Evolutionary conservation across 495 filamentous ascomycete species (phyloP).

Genomic region (Lentithecium fluviatile): DNA sequence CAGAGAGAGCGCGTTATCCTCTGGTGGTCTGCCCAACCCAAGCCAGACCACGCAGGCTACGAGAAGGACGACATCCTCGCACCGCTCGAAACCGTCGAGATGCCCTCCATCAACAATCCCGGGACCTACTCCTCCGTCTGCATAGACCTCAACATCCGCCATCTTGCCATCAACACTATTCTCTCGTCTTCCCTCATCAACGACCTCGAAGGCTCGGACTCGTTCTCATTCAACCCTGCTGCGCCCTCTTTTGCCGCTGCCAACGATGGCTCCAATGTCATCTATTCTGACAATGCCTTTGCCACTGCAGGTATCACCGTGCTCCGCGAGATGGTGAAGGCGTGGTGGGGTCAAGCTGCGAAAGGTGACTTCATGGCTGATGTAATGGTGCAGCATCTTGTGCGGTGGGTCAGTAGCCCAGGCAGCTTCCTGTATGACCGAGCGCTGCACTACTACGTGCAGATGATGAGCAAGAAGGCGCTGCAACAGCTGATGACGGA

Average conservation of each 20-base stretch:
- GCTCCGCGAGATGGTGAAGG: constrained; percentile 95
- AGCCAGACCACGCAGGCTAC: constrained; percentile 92
- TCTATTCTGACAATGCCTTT: constrained; percentile 89
- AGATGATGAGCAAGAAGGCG: constrained; percentile 95
- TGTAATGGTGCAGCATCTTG: constrained; percentile 94
- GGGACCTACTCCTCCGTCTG: constrained; percentile 95
- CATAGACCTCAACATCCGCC: constrained; percentile 90
- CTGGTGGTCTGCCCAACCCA: constrained; percentile 91
- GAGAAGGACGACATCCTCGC: constrained; percentile 89
- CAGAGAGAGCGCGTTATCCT: constrained; percentile 91
- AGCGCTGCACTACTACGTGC: constrained; percentile 95
- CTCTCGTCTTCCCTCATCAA: constrained; percentile 97
- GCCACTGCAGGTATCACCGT: constrained; percentile 86
- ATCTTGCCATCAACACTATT: constrained; percentile 96
- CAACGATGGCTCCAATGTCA: constrained; percentile 61
- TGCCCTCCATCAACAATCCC: constrained; percentile 89
- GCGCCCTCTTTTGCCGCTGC: constrained; percentile 58
- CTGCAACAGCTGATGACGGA: constrained; percentile 96
- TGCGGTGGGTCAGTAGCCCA: constrained; percentile 93
- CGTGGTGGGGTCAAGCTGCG: constrained; percentile 96
- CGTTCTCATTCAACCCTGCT: constrained; percentile 76
- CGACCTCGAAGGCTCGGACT: constrained; percentile 85
- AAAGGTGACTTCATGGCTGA: constrained; percentile 90
- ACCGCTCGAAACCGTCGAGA: constrained; percentile 82
- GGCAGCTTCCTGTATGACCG: constrained; percentile 93